Conservation (phyloP, 1,284 basidiomycete species). For the Ceratobasidium sp. region DNA sequence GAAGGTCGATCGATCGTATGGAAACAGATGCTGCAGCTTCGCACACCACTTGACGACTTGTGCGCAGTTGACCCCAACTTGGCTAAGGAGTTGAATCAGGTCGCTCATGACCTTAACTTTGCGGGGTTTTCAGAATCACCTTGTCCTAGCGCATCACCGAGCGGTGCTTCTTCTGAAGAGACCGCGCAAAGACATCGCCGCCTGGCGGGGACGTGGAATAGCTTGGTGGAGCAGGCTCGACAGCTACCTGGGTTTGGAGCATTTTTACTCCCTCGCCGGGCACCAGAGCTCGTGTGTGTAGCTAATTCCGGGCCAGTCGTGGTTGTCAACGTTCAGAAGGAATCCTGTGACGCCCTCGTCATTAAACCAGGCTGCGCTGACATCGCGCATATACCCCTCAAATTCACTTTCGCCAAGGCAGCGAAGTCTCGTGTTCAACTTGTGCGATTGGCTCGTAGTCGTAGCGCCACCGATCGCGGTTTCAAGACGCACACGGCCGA, state of each 20-base stretch:
- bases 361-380: not conserved
- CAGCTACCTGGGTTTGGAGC: not conserved
- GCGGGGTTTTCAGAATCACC: too few relatives aligned
- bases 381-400: not conserved
- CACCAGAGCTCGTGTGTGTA: not conserved
- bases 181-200: not conserved
- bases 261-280: not conserved
- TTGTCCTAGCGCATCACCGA: not conserved
- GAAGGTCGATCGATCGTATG: conserved; percentile 55
- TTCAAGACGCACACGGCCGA: too few relatives aligned
- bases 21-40: conserved; percentile 54
- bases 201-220: not conserved
- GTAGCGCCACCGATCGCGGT: not conserved
- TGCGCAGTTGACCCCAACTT: too few relatives aligned
- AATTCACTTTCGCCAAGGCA: not conserved
- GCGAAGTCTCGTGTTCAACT: not conserved
- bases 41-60: conserved; percentile 54
- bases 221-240: not conserved
- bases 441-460: not conserved
- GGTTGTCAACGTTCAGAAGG: not conserved
- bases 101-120: too few relatives aligned
- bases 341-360: not conserved
- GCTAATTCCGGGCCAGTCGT: not conserved
- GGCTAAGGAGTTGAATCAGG: too few relatives aligned
- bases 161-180: not conserved